phyloP scores from a whole-genome alignment of 495 filamentous ascomycete species.

The Neurospora sp. region DNA sequence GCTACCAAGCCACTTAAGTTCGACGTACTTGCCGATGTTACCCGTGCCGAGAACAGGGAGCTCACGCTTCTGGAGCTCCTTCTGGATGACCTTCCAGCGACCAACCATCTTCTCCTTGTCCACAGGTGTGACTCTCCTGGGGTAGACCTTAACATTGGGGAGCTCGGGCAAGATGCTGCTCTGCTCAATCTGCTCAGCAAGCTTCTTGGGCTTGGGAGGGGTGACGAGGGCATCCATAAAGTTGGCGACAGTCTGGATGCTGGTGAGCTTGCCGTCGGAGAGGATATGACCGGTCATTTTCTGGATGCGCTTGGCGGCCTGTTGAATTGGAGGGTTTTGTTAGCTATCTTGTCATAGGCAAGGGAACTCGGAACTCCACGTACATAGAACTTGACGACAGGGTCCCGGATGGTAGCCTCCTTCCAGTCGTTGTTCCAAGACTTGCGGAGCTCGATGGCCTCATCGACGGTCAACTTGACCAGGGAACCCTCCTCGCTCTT shows the following conservation, averaged over 20 bases:
- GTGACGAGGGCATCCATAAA: slow-evolving; percentile 44
- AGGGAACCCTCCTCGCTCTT: neutral
- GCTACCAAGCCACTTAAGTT: slow-evolving; percentile 21
- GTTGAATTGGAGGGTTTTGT: neutral
- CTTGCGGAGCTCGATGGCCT: slow-evolving; percentile 19
- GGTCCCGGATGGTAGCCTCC: slow-evolving; percentile 44
- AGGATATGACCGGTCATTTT: slow-evolving; percentile 67
- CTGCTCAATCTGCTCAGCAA: slow-evolving; percentile 34
- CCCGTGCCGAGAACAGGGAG: slow-evolving; percentile 38
- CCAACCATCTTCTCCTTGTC: slow-evolving; percentile 69
- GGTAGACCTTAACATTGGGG: slow-evolving; percentile 60
- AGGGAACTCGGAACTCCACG: neutral
- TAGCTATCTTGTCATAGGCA: neutral
- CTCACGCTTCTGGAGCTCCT: slow-evolving; percentile 55
- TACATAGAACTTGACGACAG: slow-evolving; percentile 61
- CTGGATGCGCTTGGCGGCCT: slow-evolving; percentile 69
- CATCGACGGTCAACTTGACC: slow-evolving; percentile 9
- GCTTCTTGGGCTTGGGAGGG: slow-evolving; percentile 49
- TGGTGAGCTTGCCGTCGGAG: slow-evolving; percentile 52
- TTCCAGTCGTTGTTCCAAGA: slow-evolving; percentile 42
- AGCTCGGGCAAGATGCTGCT: slow-evolving; percentile 37
- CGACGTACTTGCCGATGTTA: slow-evolving; percentile 13
- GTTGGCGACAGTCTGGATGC: slow-evolving; percentile 42
- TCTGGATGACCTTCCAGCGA: slow-evolving; percentile 74
- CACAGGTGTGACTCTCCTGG: slow-evolving; percentile 49